Conservation (phyloP, 345 rosid species). For the Mallotus nudiflorus region DNA sequence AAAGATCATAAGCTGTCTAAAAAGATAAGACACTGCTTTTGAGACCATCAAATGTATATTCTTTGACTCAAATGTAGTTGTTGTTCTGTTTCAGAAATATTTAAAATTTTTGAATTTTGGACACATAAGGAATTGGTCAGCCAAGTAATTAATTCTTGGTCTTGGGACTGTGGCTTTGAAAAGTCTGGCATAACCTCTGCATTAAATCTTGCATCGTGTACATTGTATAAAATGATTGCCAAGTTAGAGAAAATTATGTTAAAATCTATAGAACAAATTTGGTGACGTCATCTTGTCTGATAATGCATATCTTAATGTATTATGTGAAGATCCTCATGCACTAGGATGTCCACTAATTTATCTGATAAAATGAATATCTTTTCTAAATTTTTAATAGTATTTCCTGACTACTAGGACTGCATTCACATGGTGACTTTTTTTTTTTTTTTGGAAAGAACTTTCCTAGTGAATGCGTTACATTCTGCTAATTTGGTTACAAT, state of each 20-base stretch:
- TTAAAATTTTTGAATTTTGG: not conserved
- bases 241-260: no score
- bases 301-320: no score
- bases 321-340: not conserved
- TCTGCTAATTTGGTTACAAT: not conserved
- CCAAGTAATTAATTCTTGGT: not conserved
- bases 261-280: not conserved
- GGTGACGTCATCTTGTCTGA: not conserved
- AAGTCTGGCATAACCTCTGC: not conserved
- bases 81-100: conserved; percentile 1
- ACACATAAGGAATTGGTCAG: not conserved
- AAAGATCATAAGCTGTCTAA: not conserved
- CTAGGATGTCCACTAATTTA: not conserved
- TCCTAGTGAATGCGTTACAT: no score
- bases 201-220: not conserved
- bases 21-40: conserved; percentile 4
- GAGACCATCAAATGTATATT: conserved; percentile 9
- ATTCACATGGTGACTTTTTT: not conserved
- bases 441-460: no score
- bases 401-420: not conserved
- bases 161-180: not conserved
- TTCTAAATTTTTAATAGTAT: not conserved
- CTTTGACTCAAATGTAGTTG: conserved; percentile 9
- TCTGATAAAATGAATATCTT: not conserved
- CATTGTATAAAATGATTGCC: not conserved